Evolutionary conservation across 1,284 basidiomycete species (phyloP).

Genomic region (Heterobasidion occidentale): DNA sequence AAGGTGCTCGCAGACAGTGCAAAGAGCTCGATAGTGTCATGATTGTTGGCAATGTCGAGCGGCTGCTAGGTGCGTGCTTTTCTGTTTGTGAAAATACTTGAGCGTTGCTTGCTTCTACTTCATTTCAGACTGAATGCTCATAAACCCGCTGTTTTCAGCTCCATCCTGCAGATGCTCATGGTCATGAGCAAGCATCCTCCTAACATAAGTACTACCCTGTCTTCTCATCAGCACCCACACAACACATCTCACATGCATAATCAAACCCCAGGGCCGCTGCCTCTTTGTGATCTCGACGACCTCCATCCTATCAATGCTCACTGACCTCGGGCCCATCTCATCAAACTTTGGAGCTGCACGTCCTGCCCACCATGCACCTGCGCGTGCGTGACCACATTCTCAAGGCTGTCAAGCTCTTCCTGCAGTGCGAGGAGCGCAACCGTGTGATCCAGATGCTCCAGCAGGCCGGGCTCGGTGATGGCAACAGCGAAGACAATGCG

Average conservation of each 20-base stretch:
- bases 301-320: conserved; percentile 80
- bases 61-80: conserved; percentile 63
- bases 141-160: conserved; percentile 94
- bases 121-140: conserved; percentile 86
- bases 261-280: conserved; percentile 67
- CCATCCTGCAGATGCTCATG: conserved; percentile 86
- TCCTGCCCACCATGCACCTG: conserved; percentile 80
- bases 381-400: conserved; percentile 73
- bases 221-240: neutral
- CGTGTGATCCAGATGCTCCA: conserved; percentile 62
- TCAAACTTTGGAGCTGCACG: conserved; percentile 88
- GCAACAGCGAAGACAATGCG: conserved; percentile 16
- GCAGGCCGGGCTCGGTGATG: conserved; percentile 59
- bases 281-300: conserved; percentile 92
- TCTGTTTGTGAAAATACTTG: neutral
- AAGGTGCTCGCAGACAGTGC: conserved; percentile 96
- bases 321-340: conserved; percentile 81
- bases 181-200: conserved; percentile 95
- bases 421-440: conserved; percentile 45
- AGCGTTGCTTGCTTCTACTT: conserved; percentile 1
- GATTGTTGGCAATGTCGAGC: conserved; percentile 90
- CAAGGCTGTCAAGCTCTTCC: conserved; percentile 80
- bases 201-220: conserved; percentile 47
- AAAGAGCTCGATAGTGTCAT: conserved; percentile 97
- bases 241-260: neutral